Conservation (phyloP, 257 asterid species). For the Gentiana straminea region DNA sequence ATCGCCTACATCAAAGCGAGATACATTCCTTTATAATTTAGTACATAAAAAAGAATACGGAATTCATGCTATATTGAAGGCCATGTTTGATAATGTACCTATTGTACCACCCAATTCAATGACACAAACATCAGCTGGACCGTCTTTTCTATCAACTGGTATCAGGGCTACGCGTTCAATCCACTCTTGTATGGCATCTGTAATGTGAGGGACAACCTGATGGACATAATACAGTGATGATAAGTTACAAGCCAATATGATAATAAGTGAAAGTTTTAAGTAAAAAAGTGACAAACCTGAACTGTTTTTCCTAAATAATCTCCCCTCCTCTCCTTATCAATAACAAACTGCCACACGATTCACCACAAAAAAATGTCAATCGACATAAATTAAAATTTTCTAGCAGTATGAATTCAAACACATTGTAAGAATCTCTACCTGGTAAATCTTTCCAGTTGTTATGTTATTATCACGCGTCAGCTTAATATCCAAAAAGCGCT, state of each 20-base stretch:
- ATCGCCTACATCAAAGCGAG: conserved; percentile 49
- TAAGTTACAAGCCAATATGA: not conserved
- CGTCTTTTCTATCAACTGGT: conserved; percentile 40
- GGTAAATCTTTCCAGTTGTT: conserved; percentile 90
- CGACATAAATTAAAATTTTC: not conserved
- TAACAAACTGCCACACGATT: conserved; percentile 19
- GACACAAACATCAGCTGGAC: conserved; percentile 50
- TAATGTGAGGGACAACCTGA: conserved; percentile 44
- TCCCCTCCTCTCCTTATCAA: conserved; percentile 42
- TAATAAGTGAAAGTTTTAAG: not conserved
- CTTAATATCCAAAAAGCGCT: conserved; percentile 77
- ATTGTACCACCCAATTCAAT: conserved; percentile 46
- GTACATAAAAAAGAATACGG: not conserved
- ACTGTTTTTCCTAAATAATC: conserved; percentile 41
- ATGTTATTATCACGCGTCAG: conserved; percentile 78
- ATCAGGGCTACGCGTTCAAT: conserved; percentile 36
- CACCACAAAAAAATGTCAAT: conserved; percentile 9
- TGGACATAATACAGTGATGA: conserved; percentile 2
- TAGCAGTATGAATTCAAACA: not conserved
- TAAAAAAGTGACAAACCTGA: conserved; percentile 24
- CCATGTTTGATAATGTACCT: conserved; percentile 11
- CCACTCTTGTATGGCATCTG: conserved; percentile 45
- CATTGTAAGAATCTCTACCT: conserved; percentile 30
- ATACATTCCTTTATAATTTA: not conserved
- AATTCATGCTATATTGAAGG: not conserved